phyloP scores from a whole-genome alignment of 257 asterid genomes.

The Marsdenia floribunda region DNA sequence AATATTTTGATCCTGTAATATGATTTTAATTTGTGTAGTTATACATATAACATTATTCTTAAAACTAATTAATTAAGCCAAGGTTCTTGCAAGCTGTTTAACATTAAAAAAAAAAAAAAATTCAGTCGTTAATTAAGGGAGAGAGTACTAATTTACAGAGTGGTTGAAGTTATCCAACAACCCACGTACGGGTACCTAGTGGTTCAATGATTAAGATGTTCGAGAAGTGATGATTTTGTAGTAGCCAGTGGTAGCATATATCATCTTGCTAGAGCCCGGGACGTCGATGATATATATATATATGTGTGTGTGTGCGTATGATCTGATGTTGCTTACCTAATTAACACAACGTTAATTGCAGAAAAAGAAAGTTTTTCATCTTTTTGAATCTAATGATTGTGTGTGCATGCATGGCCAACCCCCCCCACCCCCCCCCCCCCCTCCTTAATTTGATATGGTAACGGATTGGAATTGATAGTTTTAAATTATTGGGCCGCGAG shows the following conservation, averaged over 20 bases:
- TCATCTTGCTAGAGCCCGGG: too few species aligned
- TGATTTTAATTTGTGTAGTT: too few species aligned
- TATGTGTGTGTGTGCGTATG: too few species aligned
- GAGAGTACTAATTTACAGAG: neutral
- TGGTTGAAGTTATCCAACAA: constrained; percentile 22
- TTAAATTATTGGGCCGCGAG: neutral
- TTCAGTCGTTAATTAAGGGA: neutral
- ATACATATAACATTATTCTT: neutral
- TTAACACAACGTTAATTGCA: too few species aligned
- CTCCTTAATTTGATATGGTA: neutral
- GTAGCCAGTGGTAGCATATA: too few species aligned
- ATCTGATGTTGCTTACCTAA: constrained; percentile 8
- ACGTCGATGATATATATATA: too few species aligned
- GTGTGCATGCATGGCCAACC: neutral
- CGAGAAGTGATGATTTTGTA: too few species aligned
- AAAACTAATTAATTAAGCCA: neutral
- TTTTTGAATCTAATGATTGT: neutral
- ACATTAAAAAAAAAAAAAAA: neutral
- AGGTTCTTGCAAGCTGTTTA: neutral
- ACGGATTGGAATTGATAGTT: constrained; percentile 17
- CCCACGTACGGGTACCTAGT: constrained; percentile 6
- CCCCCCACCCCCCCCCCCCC: too few species aligned
- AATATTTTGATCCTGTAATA: too few species aligned
- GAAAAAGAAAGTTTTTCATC: neutral
- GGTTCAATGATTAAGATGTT: constrained; percentile 9